A percentile compares a stretch with the other conserved stretches of the same genome.
These are phyloP conservation scores for Pyrenula massariospora DNA, from an alignment of 495 filamentous ascomycete genomes.

Conservation along the genomic window DNA sequence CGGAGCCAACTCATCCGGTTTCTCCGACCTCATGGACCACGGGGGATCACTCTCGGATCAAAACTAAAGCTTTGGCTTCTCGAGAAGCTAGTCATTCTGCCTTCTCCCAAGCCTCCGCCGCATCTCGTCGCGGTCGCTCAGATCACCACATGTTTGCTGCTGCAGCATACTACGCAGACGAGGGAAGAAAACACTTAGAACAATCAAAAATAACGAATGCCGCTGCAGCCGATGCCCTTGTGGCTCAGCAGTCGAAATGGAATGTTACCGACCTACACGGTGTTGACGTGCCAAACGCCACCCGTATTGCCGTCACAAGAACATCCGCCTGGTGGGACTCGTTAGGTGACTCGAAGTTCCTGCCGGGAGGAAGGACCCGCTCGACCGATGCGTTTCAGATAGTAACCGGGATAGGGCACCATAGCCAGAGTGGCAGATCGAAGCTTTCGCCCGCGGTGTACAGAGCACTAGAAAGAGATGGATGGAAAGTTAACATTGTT, in stretches of 20 bases:
- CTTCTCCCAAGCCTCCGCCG: slow-evolving; percentile 45
- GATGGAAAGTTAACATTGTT: slow-evolving; percentile 68
- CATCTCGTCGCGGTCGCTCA: slow-evolving; percentile 52
- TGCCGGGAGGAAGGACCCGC: slow-evolving; percentile 30
- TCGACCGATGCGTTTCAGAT: slow-evolving; percentile 48
- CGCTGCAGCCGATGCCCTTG: slow-evolving; percentile 47
- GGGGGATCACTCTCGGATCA: neutral
- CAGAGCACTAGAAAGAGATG: slow-evolving; percentile 60
- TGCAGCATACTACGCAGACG: slow-evolving; percentile 51
- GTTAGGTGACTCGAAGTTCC: slow-evolving; percentile 45
- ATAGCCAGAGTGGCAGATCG: slow-evolving; percentile 65
- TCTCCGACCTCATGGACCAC: neutral
- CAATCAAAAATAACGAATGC: slow-evolving; percentile 29
- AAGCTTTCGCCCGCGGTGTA: slow-evolving; percentile 71
- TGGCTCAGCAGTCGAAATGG: slow-evolving; percentile 43
- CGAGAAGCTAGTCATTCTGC: slow-evolving; percentile 28
- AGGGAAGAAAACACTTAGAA: slow-evolving; percentile 40
- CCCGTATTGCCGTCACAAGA: slow-evolving; percentile 56
- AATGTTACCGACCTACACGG: slow-evolving; percentile 71
- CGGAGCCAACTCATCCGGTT: neutral
- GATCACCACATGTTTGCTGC: slow-evolving; percentile 54
- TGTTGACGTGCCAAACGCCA: slow-evolving; percentile 64
- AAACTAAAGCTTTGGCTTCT: neutral
- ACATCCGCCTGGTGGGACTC: slow-evolving; percentile 71
- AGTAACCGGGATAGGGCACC: slow-evolving; percentile 68